A percentile compares a stretch with the other conserved stretches of the same genome.
Conservation (phyloP, 768 basidiomycete genomes). For the Suillus plorans region DNA sequence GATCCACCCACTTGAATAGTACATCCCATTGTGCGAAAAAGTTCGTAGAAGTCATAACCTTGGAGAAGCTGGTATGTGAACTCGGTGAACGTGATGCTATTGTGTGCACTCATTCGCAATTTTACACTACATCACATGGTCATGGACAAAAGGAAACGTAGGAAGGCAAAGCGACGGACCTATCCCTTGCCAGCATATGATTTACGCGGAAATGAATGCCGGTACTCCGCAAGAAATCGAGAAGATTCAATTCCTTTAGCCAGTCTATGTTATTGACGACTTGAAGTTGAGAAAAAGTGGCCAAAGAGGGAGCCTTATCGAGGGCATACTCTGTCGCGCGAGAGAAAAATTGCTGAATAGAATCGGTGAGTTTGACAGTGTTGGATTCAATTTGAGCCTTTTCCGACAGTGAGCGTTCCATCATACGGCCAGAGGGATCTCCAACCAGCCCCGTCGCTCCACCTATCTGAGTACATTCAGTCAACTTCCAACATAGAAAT, state of each 20-base stretch:
- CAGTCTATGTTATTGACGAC: constrained; percentile 75
- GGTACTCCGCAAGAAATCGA: constrained; percentile 82
- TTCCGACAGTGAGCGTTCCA: constrained; percentile 74
- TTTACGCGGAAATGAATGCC: constrained; percentile 83
- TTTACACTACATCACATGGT: constrained; percentile 58
- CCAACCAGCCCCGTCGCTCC: constrained; percentile 96
- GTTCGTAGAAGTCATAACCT: constrained; percentile 89
- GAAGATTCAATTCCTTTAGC: constrained; percentile 68
- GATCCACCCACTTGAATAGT: constrained; percentile 92
- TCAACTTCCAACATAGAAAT: background rate
- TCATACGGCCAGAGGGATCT: constrained; percentile 88
- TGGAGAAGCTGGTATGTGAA: constrained; percentile 97
- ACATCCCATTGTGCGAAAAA: constrained; percentile 66
- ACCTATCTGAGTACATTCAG: constrained; percentile 66
- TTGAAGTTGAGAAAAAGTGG: constrained; percentile 27
- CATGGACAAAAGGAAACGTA: constrained; percentile 9
- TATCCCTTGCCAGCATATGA: constrained; percentile 88
- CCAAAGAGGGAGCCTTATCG: constrained; percentile 25
- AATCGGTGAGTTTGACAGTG: constrained; percentile 56
- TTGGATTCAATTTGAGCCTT: constrained; percentile 62
- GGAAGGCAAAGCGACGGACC: constrained; percentile 44
- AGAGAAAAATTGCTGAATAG: constrained; percentile 72
- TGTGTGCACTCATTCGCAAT: constrained; percentile 70
- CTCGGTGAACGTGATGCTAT: constrained; percentile 97
- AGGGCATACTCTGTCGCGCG: constrained; percentile 63